phyloP scores from a whole-genome alignment of 176 grass and related monocot genomes.

The Lolium perenne region DNA sequence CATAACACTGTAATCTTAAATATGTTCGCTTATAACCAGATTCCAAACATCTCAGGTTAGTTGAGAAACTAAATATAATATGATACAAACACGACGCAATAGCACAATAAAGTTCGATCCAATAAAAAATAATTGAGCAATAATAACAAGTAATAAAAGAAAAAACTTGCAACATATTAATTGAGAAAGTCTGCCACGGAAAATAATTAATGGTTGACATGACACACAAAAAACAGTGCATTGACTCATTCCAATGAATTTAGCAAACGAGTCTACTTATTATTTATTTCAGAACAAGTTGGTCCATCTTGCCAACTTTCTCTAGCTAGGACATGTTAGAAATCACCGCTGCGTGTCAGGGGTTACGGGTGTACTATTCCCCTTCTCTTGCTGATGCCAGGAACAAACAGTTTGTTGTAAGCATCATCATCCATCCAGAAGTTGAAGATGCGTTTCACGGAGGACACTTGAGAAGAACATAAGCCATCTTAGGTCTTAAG shows the following conservation, averaged over 20 bases:
- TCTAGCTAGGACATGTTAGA: neutral
- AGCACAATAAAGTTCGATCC: neutral
- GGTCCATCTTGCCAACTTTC: neutral
- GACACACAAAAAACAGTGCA: neutral
- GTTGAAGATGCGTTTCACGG: neutral
- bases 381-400: neutral
- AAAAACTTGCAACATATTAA: neutral
- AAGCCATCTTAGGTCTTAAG: neutral
- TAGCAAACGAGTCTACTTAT: neutral
- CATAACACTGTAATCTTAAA: neutral
- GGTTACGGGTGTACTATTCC: neutral
- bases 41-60: neutral
- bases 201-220: neutral
- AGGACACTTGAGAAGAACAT: neutral
- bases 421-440: neutral
- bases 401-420: too few relatives aligned
- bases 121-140: neutral
- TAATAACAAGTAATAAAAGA: neutral
- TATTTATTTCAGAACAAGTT: neutral
- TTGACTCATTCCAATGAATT: neutral
- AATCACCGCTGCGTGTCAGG: neutral
- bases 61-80: neutral
- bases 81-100: neutral
- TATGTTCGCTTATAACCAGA: neutral
- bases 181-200: neutral